These are phyloP conservation scores for Cyamopsis tetragonoloba DNA, from an alignment of 306 rosid species.

Conservation along the genomic window DNA sequence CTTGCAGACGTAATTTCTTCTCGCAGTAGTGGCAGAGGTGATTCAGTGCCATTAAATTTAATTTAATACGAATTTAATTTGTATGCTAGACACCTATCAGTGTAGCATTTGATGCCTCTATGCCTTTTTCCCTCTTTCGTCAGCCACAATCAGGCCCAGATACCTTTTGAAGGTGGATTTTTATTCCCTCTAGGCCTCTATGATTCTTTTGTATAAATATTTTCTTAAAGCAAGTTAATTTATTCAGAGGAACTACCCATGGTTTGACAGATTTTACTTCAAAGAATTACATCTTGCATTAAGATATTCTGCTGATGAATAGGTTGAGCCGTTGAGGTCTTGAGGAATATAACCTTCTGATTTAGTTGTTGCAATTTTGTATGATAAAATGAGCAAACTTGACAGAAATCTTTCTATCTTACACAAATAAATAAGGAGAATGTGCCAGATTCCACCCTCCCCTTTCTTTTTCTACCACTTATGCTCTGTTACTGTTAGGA, in stretches of 20 bases:
- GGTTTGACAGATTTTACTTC: not conserved
- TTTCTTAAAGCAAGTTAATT: not conserved
- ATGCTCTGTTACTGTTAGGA: too few species aligned
- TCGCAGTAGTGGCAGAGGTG: not conserved
- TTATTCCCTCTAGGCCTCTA: not conserved
- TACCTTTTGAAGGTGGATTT: constrained; percentile 13
- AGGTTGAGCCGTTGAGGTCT: too few species aligned
- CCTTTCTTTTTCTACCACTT: too few species aligned
- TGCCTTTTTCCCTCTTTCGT: constrained; percentile 10
- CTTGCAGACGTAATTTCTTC: not conserved
- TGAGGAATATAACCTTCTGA: too few species aligned
- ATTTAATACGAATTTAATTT: not conserved
- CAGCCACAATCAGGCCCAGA: not conserved
- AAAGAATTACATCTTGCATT: not conserved
- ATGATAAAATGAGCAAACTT: too few species aligned
- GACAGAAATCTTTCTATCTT: too few species aligned
- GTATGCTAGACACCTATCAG: constrained; percentile 18
- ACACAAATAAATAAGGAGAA: too few species aligned
- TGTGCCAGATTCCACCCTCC: too few species aligned
- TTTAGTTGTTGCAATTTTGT: too few species aligned
- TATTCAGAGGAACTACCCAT: too few species aligned
- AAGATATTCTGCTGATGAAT: too few species aligned
- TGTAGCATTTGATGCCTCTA: constrained; percentile 41
- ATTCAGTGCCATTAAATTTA: not conserved
- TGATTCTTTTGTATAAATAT: not conserved